A percentile compares a stretch with the other conserved stretches of the same genome.
Evolutionary conservation across 2,329 filamentous ascomycete species (phyloP).

Genomic region (Arthrocladium fulminans): DNA sequence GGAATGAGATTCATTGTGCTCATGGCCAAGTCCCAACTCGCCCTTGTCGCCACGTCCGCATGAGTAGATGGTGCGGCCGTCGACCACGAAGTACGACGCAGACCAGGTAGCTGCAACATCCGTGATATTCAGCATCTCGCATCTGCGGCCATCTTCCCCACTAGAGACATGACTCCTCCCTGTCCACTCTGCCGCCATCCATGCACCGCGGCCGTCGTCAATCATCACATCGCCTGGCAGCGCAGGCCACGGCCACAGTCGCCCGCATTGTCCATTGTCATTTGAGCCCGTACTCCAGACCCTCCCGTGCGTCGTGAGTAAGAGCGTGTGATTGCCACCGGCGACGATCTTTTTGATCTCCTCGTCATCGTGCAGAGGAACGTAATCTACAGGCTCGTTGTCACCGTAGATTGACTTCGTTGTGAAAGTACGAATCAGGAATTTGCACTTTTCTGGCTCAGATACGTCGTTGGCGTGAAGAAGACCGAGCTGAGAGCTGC

Average conservation of each 20-base stretch:
- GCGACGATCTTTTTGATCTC: conserved; percentile 39
- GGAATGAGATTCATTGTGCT: conserved; percentile 18
- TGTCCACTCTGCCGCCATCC: background rate
- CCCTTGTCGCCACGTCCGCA: conserved; percentile 62
- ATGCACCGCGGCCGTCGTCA: background rate
- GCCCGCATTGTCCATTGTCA: conserved; percentile 38
- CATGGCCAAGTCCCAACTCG: conserved; percentile 57
- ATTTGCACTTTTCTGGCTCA: conserved; percentile 53
- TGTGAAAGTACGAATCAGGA: conserved; percentile 33
- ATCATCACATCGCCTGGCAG: no score
- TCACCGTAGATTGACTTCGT: no score
- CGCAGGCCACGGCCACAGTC: background rate
- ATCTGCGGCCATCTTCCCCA: background rate
- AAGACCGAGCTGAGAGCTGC: conserved; percentile 65
- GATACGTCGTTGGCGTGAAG: conserved; percentile 64
- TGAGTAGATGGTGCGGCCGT: conserved; percentile 47
- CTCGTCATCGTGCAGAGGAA: conserved; percentile 17
- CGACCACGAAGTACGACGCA: conserved; percentile 51
- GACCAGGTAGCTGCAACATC: conserved; percentile 68
- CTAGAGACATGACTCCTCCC: background rate
- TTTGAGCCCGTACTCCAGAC: conserved; percentile 62
- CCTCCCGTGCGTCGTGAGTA: conserved; percentile 52
- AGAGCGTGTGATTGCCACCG: conserved; percentile 80
- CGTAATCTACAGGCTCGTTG: conserved; percentile 33
- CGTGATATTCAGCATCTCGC: conserved; percentile 27